phyloP scores from a whole-genome alignment of 345 rosid genomes.

The Eucalyptus grandis region DNA sequence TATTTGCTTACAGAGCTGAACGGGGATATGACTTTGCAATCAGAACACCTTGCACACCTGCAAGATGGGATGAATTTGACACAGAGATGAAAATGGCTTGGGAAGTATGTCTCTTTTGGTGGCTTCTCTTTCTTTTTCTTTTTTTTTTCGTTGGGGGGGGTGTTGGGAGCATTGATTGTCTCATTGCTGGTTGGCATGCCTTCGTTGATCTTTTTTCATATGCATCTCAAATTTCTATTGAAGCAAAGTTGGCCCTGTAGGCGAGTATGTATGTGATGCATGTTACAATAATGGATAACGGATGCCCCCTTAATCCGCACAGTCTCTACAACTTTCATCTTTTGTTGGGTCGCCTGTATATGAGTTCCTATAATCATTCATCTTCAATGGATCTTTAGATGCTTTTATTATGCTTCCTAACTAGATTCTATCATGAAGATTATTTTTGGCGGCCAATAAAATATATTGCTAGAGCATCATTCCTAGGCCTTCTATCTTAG shows the following conservation, averaged over 20 bases:
- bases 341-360: neutral
- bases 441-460: neutral
- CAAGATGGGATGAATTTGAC: slow-evolving; percentile 89
- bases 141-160: neutral
- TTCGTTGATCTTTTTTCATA: neutral
- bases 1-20: slow-evolving; percentile 36
- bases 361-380: neutral
- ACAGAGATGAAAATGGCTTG: slow-evolving; percentile 84
- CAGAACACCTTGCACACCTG: slow-evolving; percentile 88
- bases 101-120: slow-evolving; percentile 52
- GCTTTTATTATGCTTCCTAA: neutral
- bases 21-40: slow-evolving; percentile 77
- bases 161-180: neutral
- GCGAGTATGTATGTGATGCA: neutral
- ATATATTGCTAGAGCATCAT: neutral
- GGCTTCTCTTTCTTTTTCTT: neutral
- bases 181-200: neutral
- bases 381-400: neutral
- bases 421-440: neutral
- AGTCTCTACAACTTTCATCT: neutral
- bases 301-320: neutral
- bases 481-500: neutral
- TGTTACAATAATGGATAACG: neutral
- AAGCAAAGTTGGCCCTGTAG: neutral
- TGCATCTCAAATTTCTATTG: neutral